Conservation (phyloP, 371 early-diverging fungal species). For the Actinomortierella ambigua region DNA sequence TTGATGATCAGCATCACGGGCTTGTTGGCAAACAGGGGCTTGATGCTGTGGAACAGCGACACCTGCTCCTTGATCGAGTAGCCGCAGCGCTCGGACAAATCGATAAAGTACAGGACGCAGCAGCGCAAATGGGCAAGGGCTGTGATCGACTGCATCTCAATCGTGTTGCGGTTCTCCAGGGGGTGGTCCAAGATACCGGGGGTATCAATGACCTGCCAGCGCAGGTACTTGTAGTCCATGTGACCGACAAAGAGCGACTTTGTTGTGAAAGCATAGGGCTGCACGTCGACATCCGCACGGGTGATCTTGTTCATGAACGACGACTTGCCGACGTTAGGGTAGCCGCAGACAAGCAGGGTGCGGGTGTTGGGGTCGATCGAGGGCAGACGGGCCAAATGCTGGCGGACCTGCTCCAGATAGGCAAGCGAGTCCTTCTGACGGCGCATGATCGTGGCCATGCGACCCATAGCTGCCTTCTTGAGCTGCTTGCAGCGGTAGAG, state of each 20-base stretch:
- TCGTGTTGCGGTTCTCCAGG: constrained; percentile 99
- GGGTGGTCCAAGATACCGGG: constrained; percentile 99
- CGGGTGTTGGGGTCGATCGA: constrained; percentile 99
- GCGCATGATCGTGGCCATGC: constrained; percentile 99
- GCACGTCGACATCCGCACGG: constrained; percentile 99
- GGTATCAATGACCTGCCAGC: constrained; percentile 99
- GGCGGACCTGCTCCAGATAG: constrained; percentile 99
- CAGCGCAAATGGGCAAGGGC: constrained; percentile 99
- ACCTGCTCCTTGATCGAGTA: constrained; percentile 96
- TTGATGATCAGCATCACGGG: constrained; percentile 96
- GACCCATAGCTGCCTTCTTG: constrained; percentile 98
- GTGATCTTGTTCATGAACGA: constrained; percentile 99
- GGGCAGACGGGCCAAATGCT: constrained; percentile 98
- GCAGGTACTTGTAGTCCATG: constrained; percentile 99
- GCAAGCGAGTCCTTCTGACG: constrained; percentile 98
- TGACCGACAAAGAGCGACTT: constrained; percentile 99
- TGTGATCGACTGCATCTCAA: constrained; percentile 99
- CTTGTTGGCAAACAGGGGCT: constrained; percentile 99
- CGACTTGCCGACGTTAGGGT: constrained; percentile 99
- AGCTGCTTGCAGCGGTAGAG: constrained; percentile 99
- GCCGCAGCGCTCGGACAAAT: constrained; percentile 99
- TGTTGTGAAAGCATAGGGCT: constrained; percentile 99
- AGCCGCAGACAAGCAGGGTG: constrained; percentile 99
- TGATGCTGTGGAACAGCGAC: constrained; percentile 94
- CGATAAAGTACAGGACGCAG: constrained; percentile 98